A percentile compares a stretch with the other conserved stretches of the same genome.
Evolutionary conservation across 2,329 filamentous ascomycete species (phyloP).

Genomic region (Diaporthe batatas): DNA sequence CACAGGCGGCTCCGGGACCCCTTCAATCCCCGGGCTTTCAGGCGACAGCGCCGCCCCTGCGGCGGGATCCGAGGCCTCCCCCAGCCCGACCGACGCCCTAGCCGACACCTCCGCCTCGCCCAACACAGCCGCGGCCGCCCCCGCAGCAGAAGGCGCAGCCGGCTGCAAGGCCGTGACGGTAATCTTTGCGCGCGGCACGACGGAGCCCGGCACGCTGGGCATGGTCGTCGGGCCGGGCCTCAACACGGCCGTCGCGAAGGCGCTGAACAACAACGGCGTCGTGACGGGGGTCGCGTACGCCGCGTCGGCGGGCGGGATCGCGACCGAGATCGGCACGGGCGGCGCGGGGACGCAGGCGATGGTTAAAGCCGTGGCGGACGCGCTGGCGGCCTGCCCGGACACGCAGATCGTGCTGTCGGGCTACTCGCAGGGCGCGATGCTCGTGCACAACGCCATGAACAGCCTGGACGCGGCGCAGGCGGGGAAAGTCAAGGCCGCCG

Average conservation of each 20-base stretch:
- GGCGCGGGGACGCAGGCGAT: conserved; percentile 65
- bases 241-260: conserved; percentile 41
- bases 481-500: conserved; percentile 44
- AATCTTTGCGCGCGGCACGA: conserved; percentile 50
- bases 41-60: not conserved
- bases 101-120: not conserved
- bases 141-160: not conserved
- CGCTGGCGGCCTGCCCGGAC: conserved; percentile 53
- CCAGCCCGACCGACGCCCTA: not conserved
- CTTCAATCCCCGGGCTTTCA: conserved; percentile 2
- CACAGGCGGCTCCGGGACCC: not conserved
- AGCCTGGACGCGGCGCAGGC: conserved; percentile 35
- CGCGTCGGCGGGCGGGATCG: conserved; percentile 45
- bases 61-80: not conserved
- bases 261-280: conserved; percentile 40
- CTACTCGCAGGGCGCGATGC: conserved; percentile 51
- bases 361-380: conserved; percentile 48
- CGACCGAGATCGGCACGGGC: conserved; percentile 30
- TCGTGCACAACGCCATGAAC: conserved; percentile 49
- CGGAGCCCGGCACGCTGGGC: conserved; percentile 47
- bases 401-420: conserved; percentile 59
- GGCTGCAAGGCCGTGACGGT: conserved; percentile 44
- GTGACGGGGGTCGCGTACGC: conserved; percentile 49
- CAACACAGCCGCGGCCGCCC: conserved; percentile 1
- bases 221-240: conserved; percentile 47